Base-by-base conservation (phyloP, 2,329 filamentous ascomycete genomes). In the Ophiobolus disseminans region DNA sequence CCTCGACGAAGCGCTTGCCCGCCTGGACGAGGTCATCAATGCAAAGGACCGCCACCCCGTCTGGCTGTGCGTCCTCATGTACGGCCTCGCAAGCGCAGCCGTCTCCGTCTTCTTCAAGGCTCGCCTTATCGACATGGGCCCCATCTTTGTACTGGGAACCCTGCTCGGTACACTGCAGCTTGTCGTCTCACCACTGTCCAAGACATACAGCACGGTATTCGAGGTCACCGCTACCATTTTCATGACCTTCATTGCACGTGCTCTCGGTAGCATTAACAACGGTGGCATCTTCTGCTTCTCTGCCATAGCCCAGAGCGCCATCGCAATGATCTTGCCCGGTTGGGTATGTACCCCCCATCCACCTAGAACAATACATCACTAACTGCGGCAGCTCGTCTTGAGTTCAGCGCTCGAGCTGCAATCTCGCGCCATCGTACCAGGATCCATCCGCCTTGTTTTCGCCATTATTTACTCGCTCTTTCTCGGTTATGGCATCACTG, bases 51-150 rank as follows among this genome's bases (percentile, higher is more conserved):
- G 84, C 56, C 86, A 75, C 59, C 73, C 68, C 16, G 64, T 66
- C 9, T 76, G 74, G 72, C 50, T 74, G 3, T 69, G 73, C 6
- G 83, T 94, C 2, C 69, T 87, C 3, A 76, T 91, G 45, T 91
- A 90, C 58, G 90, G 90, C 0, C 73, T 91, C 10, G 90, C 90
- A 0, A 89, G 87, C 19, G 86, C 85, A 0, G 83, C 80, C 5
- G 89, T 93, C 1, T 89, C 88, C 0, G 88, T 88, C 0, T 93
- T 94, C 11, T 94, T 93, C 66, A 78, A 86, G 40, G 89, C 87
- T 2, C 83, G 89, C 2, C 82, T 86, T 37, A 87, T 92, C 59
- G 90, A 95, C 67, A 78, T 93, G 59, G 89, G 89, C 0, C 79
- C 92, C n/a, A 85, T 86, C 5, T 91, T 93, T 66, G 52, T 88